phyloP scores from a whole-genome alignment of 805 yeast genomes.

The Spathaspora hagerdaliae region DNA sequence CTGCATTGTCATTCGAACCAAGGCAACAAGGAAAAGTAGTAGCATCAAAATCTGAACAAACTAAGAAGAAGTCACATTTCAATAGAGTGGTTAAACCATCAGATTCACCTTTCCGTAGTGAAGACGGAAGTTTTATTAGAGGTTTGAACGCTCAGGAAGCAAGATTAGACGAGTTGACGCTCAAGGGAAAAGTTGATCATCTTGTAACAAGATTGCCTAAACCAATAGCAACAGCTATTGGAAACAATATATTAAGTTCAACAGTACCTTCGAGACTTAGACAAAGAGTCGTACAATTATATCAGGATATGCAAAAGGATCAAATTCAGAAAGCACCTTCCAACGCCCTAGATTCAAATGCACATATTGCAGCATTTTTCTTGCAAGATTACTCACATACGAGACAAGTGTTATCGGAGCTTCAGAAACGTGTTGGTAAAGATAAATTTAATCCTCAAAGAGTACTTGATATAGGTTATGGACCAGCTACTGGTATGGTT shows the following conservation, averaged over 20 bases:
- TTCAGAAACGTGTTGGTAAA: slow-evolving; percentile 50
- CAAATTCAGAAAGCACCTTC: slow-evolving; percentile 50
- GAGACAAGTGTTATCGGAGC: slow-evolving; percentile 62
- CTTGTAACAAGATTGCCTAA: slow-evolving; percentile 53
- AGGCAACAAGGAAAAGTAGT: background rate
- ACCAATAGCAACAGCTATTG: slow-evolving; percentile 52
- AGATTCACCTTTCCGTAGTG: slow-evolving; percentile 33
- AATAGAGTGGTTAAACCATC: background rate
- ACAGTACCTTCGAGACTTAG: slow-evolving; percentile 63
- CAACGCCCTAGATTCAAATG: slow-evolving; percentile 56
- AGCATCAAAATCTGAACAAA: background rate
- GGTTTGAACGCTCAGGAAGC: slow-evolving; percentile 48
- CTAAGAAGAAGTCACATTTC: background rate
- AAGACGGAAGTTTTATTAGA: slow-evolving; percentile 37
- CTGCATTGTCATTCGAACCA: background rate
- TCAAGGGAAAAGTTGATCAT: slow-evolving; percentile 52
- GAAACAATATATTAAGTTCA: slow-evolving; percentile 57
- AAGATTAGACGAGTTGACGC: slow-evolving; percentile 55
- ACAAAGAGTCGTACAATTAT: slow-evolving; percentile 55
- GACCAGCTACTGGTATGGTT: slow-evolving; percentile 89
- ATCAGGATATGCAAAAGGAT: slow-evolving; percentile 45
- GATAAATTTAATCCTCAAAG: slow-evolving; percentile 56
- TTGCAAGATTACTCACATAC: slow-evolving; percentile 75
- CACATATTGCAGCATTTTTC: slow-evolving; percentile 76
- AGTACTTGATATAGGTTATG: slow-evolving; percentile 78